Evolutionary conservation across 2,329 filamentous ascomycete genomes (phyloP).

Genomic region (Ilyonectria mors-panacis): DNA sequence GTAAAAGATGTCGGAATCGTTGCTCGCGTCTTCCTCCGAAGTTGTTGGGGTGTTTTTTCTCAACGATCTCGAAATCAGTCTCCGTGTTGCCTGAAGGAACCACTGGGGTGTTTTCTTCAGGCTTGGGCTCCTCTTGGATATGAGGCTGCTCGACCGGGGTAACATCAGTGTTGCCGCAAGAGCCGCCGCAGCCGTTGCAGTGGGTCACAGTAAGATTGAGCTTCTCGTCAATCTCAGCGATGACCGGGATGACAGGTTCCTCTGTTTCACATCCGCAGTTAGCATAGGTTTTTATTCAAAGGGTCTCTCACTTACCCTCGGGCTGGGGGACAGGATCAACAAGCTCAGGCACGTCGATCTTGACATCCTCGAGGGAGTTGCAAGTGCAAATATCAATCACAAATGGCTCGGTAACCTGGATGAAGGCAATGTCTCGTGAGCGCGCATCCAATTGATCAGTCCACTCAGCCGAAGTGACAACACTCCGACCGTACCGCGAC

Average conservation of each 20-base stretch:
- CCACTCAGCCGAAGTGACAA: constrained; percentile 31
- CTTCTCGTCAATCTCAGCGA: neutral
- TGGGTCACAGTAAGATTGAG: neutral
- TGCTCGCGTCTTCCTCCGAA: neutral
- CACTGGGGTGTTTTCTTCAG: neutral
- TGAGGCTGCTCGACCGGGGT: neutral
- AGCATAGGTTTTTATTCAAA: neutral
- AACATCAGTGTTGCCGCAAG: neutral
- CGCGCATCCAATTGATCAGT: constrained; percentile 6
- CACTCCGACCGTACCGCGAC: constrained; percentile 18
- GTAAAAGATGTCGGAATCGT: constrained; percentile 12
- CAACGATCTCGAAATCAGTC: constrained; percentile 3
- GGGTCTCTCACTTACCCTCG: constrained; percentile 12
- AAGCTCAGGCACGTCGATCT: neutral
- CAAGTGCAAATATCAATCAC: constrained; percentile 19
- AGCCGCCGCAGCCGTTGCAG: neutral
- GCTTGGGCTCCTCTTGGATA: neutral
- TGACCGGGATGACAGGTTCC: neutral
- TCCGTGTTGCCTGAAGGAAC: neutral
- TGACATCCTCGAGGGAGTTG: constrained; percentile 16
- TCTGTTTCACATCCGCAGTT: neutral
- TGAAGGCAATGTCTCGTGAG: constrained; percentile 32
- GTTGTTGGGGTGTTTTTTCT: constrained; percentile 1
- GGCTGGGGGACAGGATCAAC: neutral
- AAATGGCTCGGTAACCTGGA: constrained; percentile 27